Evolutionary conservation across 2,329 filamentous ascomycete species (phyloP).

Genomic region (Mollisia scopiformis): DNA sequence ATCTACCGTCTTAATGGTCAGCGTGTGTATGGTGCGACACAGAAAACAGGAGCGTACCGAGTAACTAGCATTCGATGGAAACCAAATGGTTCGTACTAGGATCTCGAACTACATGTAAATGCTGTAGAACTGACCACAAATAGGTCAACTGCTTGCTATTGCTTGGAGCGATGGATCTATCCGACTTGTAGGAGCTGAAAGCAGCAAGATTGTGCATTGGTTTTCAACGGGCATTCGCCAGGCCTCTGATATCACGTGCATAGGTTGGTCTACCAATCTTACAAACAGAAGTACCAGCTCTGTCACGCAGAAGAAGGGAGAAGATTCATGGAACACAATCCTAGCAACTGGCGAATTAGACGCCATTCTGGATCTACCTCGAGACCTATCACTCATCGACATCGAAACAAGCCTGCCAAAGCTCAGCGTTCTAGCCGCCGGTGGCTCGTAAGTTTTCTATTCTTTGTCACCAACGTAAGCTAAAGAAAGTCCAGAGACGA

Average conservation of each 20-base stretch:
- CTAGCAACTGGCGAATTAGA: constrained; percentile 18
- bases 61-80: constrained; percentile 43
- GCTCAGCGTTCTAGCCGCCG: constrained; percentile 70
- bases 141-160: constrained; percentile 77
- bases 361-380: constrained; percentile 60
- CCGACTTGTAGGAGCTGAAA: constrained; percentile 77
- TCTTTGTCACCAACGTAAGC: neutral
- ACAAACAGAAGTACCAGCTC: constrained; percentile 24
- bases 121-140: constrained; percentile 4
- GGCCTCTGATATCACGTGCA: constrained; percentile 47
- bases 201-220: constrained; percentile 78
- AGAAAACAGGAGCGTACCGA: constrained; percentile 37
- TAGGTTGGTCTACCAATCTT: constrained; percentile 40
- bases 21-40: constrained; percentile 56
- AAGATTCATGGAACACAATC: constrained; percentile 27
- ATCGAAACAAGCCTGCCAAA: constrained; percentile 77
- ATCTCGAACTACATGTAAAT: neutral
- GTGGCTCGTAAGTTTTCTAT: constrained; percentile 57
- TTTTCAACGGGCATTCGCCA: constrained; percentile 48
- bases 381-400: constrained; percentile 74
- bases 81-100: constrained; percentile 34
- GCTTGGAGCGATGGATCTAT: constrained; percentile 83
- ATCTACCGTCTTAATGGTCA: constrained; percentile 83
- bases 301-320: constrained; percentile 13
- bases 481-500: constrained; percentile 34